Percentiles rank a stretch among this genome's conserved stretches.
Conservation (phyloP, 306 rosid genomes). For the Quercus wislizeni region DNA sequence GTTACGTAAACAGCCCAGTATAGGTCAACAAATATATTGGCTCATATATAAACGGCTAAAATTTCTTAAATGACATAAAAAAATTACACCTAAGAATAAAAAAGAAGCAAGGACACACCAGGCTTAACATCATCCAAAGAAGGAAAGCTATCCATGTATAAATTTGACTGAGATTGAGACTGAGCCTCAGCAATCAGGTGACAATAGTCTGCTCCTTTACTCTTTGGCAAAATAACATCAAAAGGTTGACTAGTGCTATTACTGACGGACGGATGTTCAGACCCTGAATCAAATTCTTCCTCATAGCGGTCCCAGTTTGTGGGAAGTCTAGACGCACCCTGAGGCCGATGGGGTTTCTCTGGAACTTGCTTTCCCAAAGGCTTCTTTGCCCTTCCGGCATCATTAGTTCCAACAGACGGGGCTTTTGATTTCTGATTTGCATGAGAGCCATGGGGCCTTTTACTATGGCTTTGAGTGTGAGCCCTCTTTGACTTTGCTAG, state of each 20-base stretch:
- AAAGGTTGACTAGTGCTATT: constrained; percentile 21
- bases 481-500: constrained; percentile 87
- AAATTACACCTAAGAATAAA: not conserved
- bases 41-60: not conserved
- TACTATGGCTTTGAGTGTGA: constrained; percentile 71
- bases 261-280: constrained; percentile 16
- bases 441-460: constrained; percentile 30
- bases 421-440: constrained; percentile 45
- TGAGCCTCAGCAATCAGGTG: constrained; percentile 71
- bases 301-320: constrained; percentile 79
- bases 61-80: not conserved
- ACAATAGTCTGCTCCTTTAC: constrained; percentile 80
- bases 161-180: constrained; percentile 33
- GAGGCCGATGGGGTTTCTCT: constrained; percentile 34
- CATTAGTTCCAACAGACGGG: constrained; percentile 27
- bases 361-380: constrained; percentile 38
- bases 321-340: constrained; percentile 46
- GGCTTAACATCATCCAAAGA: constrained; percentile 54
- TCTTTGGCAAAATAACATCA: constrained; percentile 53
- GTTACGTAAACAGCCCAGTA: not conserved
- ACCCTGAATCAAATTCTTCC: constrained; percentile 22
- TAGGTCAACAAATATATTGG: not conserved
- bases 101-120: constrained; percentile 37
- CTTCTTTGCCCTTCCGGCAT: constrained; percentile 25
- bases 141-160: constrained; percentile 32